Evolutionary conservation across 176 grass and related monocot species (phyloP), one percentile per base, ranked within the genome.

Genomic region (Zoysia pacifica): DNA sequence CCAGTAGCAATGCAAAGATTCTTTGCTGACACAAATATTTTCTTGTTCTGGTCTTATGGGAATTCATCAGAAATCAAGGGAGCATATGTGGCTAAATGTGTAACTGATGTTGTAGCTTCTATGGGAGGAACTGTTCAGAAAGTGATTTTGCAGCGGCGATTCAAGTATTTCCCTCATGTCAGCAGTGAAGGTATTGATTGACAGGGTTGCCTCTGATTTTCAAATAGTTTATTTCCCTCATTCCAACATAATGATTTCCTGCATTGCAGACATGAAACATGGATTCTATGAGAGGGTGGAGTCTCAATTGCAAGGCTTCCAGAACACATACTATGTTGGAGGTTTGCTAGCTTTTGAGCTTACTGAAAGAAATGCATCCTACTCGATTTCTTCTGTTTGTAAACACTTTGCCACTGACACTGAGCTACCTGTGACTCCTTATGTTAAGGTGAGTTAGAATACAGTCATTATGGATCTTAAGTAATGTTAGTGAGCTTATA

Each of bases 1-100:
- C 91, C 91, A 38, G 91, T 93, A 48, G 91, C 91, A 72, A 90
- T 93, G 91, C 91, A 93, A 75, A 93, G 79, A 73, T 93, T 93
- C 73, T 93, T 87, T 74, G 81, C 75, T 62, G 81, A 79, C 64
- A 93, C 87, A 49, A 64, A 90, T 69, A 76, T 93, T 84, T 93
- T 93, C 73, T 77, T 93, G 72, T 90, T 93, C 48, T 93, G 91
- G 91, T 93, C 91, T 76, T 93, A 93, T 68, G 91, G 91, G 62
- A 90, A 93, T 80, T 93, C 91, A 50, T 79, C 56, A 42, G 87
- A 90, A 51, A 85, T 93, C 74, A 85, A 73, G 16, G 87, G 82
- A 60, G 39, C 84, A 62, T 79, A 63, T 82, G 91, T 93, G 78
- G 80, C 77, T 52, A 82, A 90, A 74, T 69, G 73, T 87, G 81